Base-by-base conservation (phyloP, 2,329 filamentous ascomycete genomes). In the Pseudogymnoascus sp. region DNA sequence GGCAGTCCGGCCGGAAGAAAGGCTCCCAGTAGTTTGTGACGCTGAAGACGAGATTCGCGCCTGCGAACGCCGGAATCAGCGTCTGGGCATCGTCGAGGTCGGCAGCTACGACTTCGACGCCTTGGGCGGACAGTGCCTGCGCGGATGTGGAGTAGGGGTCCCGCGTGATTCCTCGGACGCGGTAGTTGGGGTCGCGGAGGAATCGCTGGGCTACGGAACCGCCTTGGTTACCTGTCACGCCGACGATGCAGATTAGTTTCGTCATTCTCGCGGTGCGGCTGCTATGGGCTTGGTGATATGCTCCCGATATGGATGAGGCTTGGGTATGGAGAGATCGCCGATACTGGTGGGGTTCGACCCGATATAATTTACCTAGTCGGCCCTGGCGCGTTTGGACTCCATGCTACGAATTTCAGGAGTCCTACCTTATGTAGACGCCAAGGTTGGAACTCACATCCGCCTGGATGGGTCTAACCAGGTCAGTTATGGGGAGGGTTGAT, bases 11-110 rank as follows among this genome's bases (percentile, higher is more conserved):
- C 2, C 75, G 72, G 67, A 77, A 76, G 67, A 81, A 81, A 2
- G 77, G 74, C 60, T 79, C 76, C 79, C 78, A 84, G 70, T 80
- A 84, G 64, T 84, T 77, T 0, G 81, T 85, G 58, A 82, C 78
- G 63, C 75, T 74, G 70, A 84, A 85, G 63, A 85, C 81, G 61
- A 77, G 67, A 62, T 78, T 76, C 16, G 79, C 80, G 6, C 76
- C 77, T 2, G 64, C 37, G 61, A 81, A 80, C 0, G 76, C 78
- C 0, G 65, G 12, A 25, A 70, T 64, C 9, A 81, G 73, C 4
- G 70, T 71, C 3, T 64, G 61, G 1, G 70, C 65, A 30, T 79
- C 74, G 58, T 76, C 71, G n/a, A 79, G 69, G n/a, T 81, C 74
- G 1, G 74, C 77, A 14, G 64, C 36, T 14, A 79, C 74, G 16